A percentile compares a stretch with the other conserved stretches of the same genome.
Evolutionary conservation across 2,329 filamentous ascomycete genomes (phyloP).

Genomic region (Claviceps fusiformis): DNA sequence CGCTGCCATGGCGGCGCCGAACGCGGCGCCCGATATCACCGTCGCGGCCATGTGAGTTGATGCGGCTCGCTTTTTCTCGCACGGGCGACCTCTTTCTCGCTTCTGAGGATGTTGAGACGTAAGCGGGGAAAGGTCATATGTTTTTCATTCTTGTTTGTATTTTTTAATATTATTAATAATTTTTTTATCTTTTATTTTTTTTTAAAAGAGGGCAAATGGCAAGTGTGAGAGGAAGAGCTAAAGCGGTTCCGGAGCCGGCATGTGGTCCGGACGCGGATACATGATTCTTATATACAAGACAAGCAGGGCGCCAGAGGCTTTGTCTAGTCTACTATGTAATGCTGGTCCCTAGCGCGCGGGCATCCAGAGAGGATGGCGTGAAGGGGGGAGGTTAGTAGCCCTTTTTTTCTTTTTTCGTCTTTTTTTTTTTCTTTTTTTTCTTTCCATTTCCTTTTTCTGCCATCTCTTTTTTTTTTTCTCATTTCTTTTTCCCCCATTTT

Average conservation of each 20-base stretch:
- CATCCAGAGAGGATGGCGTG: neutral
- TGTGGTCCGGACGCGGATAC: too few species aligned
- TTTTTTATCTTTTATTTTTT: too few species aligned
- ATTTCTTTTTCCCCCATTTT: neutral
- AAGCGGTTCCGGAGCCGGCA: too few species aligned
- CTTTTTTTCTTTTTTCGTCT: neutral
- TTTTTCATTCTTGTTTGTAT: too few species aligned
- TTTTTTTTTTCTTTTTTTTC: neutral
- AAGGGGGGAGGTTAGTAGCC: neutral
- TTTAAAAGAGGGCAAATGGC: too few species aligned
- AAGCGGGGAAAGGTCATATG: too few species aligned
- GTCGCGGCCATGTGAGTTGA: constrained; percentile 1
- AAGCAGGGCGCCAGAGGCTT: neutral
- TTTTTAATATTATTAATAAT: too few species aligned
- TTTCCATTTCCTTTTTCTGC: neutral
- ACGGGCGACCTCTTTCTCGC: neutral
- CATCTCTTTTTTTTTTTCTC: neutral
- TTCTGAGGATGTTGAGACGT: neutral
- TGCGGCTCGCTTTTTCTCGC: too few species aligned
- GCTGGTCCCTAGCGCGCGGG: neutral
- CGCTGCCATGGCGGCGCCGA: constrained; percentile 47
- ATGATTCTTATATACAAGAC: neutral
- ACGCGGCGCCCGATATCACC: constrained; percentile 37
- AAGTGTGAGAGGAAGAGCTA: too few species aligned
- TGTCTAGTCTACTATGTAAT: neutral